Conservation (phyloP, 768 basidiomycete species). For the Tricholoma saponaceum region DNA sequence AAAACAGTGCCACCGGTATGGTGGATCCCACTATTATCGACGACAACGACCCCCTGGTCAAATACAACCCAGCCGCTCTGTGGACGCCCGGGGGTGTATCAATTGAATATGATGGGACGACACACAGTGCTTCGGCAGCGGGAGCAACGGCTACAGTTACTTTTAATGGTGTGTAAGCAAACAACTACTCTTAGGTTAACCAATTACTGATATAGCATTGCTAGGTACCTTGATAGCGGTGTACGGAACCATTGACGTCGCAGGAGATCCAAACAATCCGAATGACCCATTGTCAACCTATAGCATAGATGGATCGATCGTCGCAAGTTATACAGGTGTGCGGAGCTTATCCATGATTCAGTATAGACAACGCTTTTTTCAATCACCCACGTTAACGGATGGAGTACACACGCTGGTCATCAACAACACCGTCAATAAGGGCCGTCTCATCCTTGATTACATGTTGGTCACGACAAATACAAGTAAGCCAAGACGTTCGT, state of each 20-base stretch:
- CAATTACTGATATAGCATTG: background rate
- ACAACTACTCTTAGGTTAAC: background rate
- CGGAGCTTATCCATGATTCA: background rate
- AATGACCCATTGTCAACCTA: conserved; percentile 14
- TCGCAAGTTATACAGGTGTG: background rate
- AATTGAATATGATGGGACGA: background rate
- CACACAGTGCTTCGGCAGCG: background rate
- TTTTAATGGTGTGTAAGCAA: background rate
- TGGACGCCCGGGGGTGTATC: conserved; percentile 1
- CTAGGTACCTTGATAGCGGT: conserved; percentile 19
- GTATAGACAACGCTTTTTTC: conserved; percentile 19
- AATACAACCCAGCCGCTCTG: background rate
- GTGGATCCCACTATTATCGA: background rate
- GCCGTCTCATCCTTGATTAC: conserved; percentile 20
- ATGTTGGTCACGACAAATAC: conserved; percentile 9
- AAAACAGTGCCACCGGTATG: background rate
- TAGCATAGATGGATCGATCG: conserved; percentile 15
- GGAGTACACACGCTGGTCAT: conserved; percentile 20
- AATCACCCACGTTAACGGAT: conserved; percentile 14
- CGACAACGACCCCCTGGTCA: background rate
- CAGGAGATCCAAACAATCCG: background rate
- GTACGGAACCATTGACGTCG: conserved; percentile 16
- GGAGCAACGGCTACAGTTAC: conserved; percentile 10
- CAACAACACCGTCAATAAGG: conserved; percentile 10
- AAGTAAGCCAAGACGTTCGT: background rate